phyloP scores from a whole-genome alignment of 2,329 filamentous ascomycete genomes.

The Juglanconis juglandina region DNA sequence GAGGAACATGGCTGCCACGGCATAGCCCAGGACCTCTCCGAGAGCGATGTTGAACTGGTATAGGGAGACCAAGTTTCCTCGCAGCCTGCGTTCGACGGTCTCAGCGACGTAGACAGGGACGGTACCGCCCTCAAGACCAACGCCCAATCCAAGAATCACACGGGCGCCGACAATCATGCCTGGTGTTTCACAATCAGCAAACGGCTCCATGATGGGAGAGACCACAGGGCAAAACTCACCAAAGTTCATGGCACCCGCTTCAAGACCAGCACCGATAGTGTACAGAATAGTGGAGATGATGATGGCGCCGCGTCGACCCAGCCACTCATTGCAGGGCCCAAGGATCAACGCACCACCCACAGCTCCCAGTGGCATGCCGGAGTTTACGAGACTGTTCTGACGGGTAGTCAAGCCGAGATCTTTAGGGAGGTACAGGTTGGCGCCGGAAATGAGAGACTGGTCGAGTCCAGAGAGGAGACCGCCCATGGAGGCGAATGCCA shows the following conservation, averaged over 20 bases:
- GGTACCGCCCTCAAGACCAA: conserved; percentile 71
- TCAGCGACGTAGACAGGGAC: conserved; percentile 74
- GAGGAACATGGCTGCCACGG: conserved; percentile 69
- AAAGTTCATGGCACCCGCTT: conserved; percentile 65
- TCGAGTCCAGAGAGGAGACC: conserved; percentile 70
- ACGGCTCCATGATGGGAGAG: not conserved
- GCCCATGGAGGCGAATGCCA: conserved; percentile 72
- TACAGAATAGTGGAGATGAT: conserved; percentile 67
- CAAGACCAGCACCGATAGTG: conserved; percentile 65
- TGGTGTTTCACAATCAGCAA: conserved; percentile 7
- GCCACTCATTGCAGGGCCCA: conserved; percentile 63
- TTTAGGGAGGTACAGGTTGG: conserved; percentile 62
- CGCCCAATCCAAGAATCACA: conserved; percentile 66
- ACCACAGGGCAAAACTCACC: conserved; percentile 30
- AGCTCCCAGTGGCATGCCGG: conserved; percentile 68
- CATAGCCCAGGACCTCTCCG: conserved; percentile 70
- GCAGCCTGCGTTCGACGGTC: conserved; percentile 62
- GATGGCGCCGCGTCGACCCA: conserved; percentile 66
- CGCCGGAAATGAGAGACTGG: conserved; percentile 69
- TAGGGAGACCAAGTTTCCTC: conserved; percentile 69
- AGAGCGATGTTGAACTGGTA: conserved; percentile 76
- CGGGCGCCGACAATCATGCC: conserved; percentile 67
- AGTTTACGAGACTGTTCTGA: conserved; percentile 65
- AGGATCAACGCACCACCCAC: conserved; percentile 67
- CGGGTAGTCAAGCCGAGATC: conserved; percentile 53